These are phyloP conservation scores for Lactuca sativa DNA, from an alignment of 129 eudicot species.

Conservation along the genomic window DNA sequence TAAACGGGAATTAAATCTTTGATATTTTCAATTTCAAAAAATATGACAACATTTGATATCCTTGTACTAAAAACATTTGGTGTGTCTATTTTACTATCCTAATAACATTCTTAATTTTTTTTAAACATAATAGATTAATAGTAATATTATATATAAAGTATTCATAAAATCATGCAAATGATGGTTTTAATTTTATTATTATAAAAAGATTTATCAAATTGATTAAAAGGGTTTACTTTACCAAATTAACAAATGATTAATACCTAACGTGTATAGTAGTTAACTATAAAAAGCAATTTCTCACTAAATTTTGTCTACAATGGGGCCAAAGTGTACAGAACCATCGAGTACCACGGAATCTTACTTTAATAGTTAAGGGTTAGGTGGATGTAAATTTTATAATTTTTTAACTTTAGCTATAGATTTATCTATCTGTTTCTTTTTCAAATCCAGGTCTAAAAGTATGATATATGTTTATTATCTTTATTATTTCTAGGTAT, in stretches of 20 bases:
- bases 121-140: no score
- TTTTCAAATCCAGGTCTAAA: not conserved
- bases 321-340: slow-evolving; percentile 13
- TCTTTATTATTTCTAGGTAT: not conserved
- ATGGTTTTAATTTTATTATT: not conserved
- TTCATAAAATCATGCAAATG: not conserved
- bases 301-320: slow-evolving; percentile 24
- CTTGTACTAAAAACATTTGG: no score
- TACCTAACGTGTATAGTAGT: not conserved
- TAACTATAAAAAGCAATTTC: not conserved
- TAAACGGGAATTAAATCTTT: no score
- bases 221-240: not conserved
- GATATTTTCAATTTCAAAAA: no score
- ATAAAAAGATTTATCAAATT: not conserved
- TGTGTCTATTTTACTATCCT: no score
- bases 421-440: not conserved
- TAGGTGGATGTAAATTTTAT: slow-evolving; percentile 4
- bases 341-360: slow-evolving; percentile 13
- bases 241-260: not conserved
- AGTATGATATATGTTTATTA: not conserved
- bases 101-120: no score
- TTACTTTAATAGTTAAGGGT: slow-evolving; percentile 3
- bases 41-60: no score
- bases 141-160: no score
- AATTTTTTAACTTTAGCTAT: not conserved